Conservation (phyloP, 2,329 filamentous ascomycete genomes). For the Cordyceps cicadae region DNA sequence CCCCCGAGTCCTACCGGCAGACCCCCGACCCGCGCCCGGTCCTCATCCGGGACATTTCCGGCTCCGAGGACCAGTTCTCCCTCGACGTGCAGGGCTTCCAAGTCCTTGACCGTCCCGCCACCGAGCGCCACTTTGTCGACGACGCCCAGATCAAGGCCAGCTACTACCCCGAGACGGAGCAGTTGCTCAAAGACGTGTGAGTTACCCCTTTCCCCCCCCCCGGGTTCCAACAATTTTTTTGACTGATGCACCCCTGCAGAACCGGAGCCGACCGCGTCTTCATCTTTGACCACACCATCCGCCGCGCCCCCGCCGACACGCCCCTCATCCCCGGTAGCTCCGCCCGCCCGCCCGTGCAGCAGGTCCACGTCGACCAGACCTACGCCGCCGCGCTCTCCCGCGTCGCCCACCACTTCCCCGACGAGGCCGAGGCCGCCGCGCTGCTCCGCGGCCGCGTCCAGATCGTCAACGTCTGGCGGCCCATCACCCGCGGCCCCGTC, state of each 20-base stretch:
- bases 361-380: constrained; percentile 51
- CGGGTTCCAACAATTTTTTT: too few species aligned
- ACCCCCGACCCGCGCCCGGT: constrained; percentile 21
- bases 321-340: too few species aligned
- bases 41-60: constrained; percentile 28
- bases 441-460: constrained; percentile 39
- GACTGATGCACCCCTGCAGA: constrained; percentile 22
- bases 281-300: constrained; percentile 57
- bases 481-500: constrained; percentile 42
- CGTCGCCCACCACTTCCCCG: constrained; percentile 32
- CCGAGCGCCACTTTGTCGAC: constrained; percentile 36
- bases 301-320: constrained; percentile 29
- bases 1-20: constrained; percentile 27
- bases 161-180: constrained; percentile 68
- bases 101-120: constrained; percentile 20
- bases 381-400: constrained; percentile 36
- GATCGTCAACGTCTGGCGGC: constrained; percentile 47
- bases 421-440: constrained; percentile 33
- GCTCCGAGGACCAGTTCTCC: constrained; percentile 26
- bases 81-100: constrained; percentile 34
- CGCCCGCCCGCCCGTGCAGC: constrained; percentile 30
- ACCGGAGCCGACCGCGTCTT: constrained; percentile 47
- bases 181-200: constrained; percentile 52
- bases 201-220: too few species aligned
- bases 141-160: constrained; percentile 53